Conservation (phyloP, 768 basidiomycete species). For the Kwoniella shandongensis region DNA sequence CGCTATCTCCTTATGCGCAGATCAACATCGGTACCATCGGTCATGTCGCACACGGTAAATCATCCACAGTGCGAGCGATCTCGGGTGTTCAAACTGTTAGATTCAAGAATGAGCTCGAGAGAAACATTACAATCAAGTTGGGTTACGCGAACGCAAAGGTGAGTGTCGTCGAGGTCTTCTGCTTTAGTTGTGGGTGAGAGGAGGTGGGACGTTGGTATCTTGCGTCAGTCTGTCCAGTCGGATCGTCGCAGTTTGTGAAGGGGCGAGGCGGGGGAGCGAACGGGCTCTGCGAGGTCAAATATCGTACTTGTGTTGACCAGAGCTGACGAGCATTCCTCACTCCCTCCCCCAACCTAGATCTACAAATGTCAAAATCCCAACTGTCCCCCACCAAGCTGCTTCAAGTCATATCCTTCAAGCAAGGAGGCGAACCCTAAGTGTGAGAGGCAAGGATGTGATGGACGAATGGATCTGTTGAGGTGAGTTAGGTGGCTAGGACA, state of each 20-base stretch:
- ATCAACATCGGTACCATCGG: constrained; percentile 76
- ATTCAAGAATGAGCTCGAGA: constrained; percentile 98
- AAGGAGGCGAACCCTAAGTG: constrained; percentile 93
- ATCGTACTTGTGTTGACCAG: too few species aligned
- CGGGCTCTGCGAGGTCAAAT: too few species aligned
- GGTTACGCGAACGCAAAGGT: constrained; percentile 99
- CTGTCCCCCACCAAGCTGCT: constrained; percentile 91
- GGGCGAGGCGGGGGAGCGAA: too few species aligned
- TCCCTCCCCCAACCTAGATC: too few species aligned
- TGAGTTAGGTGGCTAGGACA: constrained; percentile 32
- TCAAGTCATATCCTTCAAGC: constrained; percentile 86
- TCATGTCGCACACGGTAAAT: constrained; percentile 74
- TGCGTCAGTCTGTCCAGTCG: neutral
- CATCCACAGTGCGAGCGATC: constrained; percentile 88
- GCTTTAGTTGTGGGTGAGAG: neutral
- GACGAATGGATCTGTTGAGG: constrained; percentile 84
- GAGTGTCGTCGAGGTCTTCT: constrained; percentile 47
- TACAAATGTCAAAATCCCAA: constrained; percentile 95
- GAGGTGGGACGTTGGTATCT: too few species aligned
- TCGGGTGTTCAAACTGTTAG: constrained; percentile 97
- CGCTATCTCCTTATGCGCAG: neutral
- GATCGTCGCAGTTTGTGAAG: neutral
- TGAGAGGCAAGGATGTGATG: constrained; percentile 87
- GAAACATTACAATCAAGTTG: constrained; percentile 99
- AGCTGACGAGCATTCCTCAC: too few species aligned